phyloP scores from a whole-genome alignment of 495 filamentous ascomycete species.

The Hypoxylon rickii region DNA sequence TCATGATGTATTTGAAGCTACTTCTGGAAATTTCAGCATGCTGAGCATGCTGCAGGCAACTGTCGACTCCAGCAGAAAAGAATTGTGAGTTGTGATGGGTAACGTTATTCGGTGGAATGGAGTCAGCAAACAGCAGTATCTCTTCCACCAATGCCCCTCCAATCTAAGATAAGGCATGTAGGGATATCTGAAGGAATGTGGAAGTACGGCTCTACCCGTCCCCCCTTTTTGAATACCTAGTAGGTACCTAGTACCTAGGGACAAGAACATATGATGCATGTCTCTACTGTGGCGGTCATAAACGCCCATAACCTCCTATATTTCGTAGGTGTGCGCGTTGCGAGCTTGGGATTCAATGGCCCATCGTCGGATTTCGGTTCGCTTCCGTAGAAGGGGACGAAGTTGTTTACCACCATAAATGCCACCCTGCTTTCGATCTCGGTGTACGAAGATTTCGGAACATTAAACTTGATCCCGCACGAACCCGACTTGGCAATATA shows the following conservation, averaged over 20 bases:
- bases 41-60: not conserved
- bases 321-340: too few relatives aligned
- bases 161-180: too few relatives aligned
- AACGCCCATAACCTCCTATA: too few relatives aligned
- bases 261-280: not conserved
- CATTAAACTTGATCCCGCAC: conserved; percentile 25
- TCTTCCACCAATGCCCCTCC: not conserved
- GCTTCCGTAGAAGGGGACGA: too few relatives aligned
- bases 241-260: not conserved
- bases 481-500: conserved; percentile 24
- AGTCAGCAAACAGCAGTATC: not conserved
- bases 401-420: not conserved
- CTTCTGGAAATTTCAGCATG: conserved; percentile 6
- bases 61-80: not conserved
- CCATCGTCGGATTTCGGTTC: too few relatives aligned
- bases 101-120: not conserved
- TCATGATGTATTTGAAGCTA: too few relatives aligned
- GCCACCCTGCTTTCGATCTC: not conserved
- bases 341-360: too few relatives aligned
- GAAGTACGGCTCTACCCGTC: conserved; percentile 4
- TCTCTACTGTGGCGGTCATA: too few relatives aligned
- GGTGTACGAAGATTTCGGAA: conserved; percentile 14
- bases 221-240: not conserved
- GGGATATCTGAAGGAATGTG: not conserved
- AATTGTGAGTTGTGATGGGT: not conserved